Percentiles rank a stretch among this genome's conserved stretches.
These are phyloP conservation scores for Botrytis byssoidea DNA, from an alignment of 2,329 filamentous ascomycete species.

Conservation along the genomic window DNA sequence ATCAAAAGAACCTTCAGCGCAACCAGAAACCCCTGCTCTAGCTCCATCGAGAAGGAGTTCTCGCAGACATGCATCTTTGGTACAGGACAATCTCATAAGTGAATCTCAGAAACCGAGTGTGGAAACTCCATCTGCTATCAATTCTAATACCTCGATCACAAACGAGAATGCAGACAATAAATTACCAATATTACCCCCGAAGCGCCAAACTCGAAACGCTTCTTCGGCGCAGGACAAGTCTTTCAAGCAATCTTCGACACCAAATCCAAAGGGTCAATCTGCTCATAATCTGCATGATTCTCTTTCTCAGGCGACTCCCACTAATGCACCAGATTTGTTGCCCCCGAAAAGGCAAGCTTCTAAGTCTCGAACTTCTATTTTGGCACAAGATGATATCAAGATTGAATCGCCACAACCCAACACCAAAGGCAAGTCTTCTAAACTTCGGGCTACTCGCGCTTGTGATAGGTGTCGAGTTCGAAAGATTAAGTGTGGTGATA, in stretches of 20 bases:
- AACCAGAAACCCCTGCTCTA: neutral
- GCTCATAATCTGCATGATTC: neutral
- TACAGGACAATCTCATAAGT: neutral
- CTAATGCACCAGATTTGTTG: neutral
- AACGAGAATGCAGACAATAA: neutral
- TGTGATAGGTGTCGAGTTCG: slow-evolving; percentile 4
- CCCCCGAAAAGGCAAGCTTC: neutral
- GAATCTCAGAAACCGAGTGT: neutral
- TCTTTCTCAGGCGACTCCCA: neutral
- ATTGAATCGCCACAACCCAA: neutral
- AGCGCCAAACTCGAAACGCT: neutral
- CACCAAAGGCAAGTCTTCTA: neutral
- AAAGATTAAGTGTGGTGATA: slow-evolving; percentile 8
- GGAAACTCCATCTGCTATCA: neutral
- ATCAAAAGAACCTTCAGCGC: slow-evolving; percentile 4
- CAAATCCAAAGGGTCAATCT: neutral
- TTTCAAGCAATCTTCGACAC: neutral
- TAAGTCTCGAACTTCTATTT: neutral
- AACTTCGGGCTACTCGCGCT: neutral
- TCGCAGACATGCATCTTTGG: neutral
- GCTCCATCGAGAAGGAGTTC: slow-evolving; percentile 21
- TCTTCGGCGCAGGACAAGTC: neutral
- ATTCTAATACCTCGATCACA: neutral
- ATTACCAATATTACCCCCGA: neutral
- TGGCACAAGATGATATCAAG: neutral